Evolutionary conservation across 768 basidiomycete species (phyloP), one percentile per base, ranked within the genome.

Genomic region (Rhodosporidiobolus sp.): DNA sequence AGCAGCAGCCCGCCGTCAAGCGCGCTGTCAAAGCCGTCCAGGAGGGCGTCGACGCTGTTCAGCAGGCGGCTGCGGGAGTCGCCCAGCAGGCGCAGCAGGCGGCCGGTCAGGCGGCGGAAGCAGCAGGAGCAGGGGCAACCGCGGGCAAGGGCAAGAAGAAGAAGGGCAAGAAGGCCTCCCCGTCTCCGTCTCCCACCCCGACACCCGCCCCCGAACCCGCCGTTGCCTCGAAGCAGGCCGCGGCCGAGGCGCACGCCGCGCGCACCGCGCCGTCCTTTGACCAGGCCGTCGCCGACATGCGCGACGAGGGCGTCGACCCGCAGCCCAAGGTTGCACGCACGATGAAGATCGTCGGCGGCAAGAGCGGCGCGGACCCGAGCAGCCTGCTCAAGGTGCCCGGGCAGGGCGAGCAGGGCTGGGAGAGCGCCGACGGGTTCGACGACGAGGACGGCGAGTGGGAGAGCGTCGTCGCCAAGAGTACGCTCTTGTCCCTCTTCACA

Each of bases 311-410:
- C 26, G 45, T 64, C 65, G 69, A 70, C 38, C 59, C 65, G 24
- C 32, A 50, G 34, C 55, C 62, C 1, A 30, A 50, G n/a, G 61
- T 54, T 14, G 69, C 68, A 19, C 65, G 69, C 22, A 65, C 66
- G 24, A 67, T 74, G 65, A 67, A 70, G 69, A 62, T 74, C 28
- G 73, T 74, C 28, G 73, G 69, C 20, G 73, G 73, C 56, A 63
- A 67, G 35, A 57, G 48, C 4, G 69, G 69, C 22, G 73, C 69
- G 20, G 55, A 57, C 43, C 60, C 63, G n/a, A 45, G 19, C 49
- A 58, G n/a, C 34, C 48, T 48, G 24, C 35, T 32, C 34, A 24
- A 43, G 62, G 55, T 50, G 20, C 59, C 45, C 34, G 60, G 52
- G 43, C 30, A 48, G 55, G 56, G 24, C 28, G 65, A 63, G 2